Conservation (phyloP, 495 filamentous ascomycete species). For the Astrothelium macrocarpum region DNA sequence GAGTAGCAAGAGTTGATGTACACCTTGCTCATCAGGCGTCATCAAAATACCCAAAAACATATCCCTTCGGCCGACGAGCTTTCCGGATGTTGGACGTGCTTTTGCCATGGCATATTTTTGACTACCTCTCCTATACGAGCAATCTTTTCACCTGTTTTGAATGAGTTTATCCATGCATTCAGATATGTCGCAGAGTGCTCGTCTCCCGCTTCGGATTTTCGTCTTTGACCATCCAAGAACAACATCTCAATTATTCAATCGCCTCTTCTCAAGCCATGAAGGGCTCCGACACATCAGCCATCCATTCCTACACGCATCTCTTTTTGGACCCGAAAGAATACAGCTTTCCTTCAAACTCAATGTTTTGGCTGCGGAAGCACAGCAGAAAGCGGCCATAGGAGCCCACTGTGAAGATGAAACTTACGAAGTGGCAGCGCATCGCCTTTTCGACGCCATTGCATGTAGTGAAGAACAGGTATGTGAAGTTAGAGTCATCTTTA, state of each 20-base stretch:
- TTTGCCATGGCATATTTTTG: no score
- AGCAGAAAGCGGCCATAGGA: background rate
- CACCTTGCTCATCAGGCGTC: no score
- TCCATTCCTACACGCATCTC: background rate
- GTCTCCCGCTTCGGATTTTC: background rate
- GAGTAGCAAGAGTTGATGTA: no score
- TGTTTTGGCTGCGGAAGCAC: background rate
- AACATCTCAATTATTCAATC: background rate
- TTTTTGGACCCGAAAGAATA: background rate
- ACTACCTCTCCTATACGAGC: no score
- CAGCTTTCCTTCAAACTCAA: background rate
- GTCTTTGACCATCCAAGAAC: background rate
- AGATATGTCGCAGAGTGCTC: background rate
- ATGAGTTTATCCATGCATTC: no score
- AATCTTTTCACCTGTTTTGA: no score
- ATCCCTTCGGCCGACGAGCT: no score
- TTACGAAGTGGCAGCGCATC: background rate
- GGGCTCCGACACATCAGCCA: background rate
- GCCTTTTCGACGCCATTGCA: background rate
- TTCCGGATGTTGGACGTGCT: no score
- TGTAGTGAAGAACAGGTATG: background rate
- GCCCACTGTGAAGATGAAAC: background rate
- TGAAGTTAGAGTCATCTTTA: no score
- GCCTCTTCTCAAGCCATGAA: background rate
- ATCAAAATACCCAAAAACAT: no score